These are phyloP conservation scores for Ascoidea rubescens DNA, from an alignment of 805 yeast genomes.

Conservation along the genomic window DNA sequence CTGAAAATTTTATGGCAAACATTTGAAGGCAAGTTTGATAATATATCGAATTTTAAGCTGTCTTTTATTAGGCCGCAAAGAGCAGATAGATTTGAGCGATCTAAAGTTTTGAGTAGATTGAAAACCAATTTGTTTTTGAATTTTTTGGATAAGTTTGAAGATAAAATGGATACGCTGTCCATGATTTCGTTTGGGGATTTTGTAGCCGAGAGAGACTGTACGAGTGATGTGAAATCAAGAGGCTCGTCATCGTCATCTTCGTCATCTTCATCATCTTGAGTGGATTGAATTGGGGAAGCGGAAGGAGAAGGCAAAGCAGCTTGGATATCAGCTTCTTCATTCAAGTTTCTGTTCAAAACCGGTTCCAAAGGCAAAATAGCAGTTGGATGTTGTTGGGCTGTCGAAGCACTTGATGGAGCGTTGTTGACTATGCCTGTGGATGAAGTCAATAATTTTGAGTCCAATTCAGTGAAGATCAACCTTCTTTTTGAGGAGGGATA, in stretches of 20 bases:
- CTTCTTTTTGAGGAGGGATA: neutral
- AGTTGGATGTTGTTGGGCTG: neutral
- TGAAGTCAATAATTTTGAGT: neutral
- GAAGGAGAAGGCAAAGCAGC: constrained; percentile 60
- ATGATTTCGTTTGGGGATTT: constrained; percentile 17
- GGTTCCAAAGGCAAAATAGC: neutral
- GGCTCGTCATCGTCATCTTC: constrained; percentile 1
- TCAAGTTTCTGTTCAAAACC: neutral
- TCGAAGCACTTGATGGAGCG: neutral
- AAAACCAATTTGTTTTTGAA: constrained; percentile 19
- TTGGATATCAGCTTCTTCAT: constrained; percentile 16
- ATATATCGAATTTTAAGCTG: constrained; percentile 59
- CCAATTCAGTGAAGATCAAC: neutral
- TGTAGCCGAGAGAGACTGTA: constrained; percentile 10
- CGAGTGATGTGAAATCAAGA: constrained; percentile 1
- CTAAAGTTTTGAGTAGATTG: constrained; percentile 41
- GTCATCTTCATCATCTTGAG: constrained; percentile 14
- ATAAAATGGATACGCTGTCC: constrained; percentile 11
- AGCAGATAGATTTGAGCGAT: constrained; percentile 48
- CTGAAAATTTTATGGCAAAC: constrained; percentile 50
- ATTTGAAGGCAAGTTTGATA: constrained; percentile 63
- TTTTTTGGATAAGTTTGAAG: constrained; percentile 8
- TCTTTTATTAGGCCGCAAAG: constrained; percentile 35
- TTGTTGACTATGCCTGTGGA: neutral
- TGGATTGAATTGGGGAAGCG: constrained; percentile 37